Base-by-base conservation (phyloP, 495 filamentous ascomycete species). In the Penicillium ochrochloron region DNA sequence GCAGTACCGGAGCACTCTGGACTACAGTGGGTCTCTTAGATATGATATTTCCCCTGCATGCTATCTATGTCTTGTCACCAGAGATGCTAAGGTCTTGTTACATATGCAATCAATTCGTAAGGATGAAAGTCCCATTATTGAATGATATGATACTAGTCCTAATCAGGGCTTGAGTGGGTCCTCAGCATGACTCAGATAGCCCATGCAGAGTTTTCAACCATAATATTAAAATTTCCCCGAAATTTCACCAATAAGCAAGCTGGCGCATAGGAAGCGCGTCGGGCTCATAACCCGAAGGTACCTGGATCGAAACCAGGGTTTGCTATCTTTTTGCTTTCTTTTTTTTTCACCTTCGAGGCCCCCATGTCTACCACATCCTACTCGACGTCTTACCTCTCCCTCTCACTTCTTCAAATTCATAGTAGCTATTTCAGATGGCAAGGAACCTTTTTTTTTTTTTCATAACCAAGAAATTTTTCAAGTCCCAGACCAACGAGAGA, bases 281-380 rank as follows among this genome's bases (percentile, higher is more conserved):
- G 53, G 53, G 53, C 53, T 56, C 53, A 56, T 56, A 56, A 56
- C 53, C 53, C 53, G 53, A 56, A 56, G 53, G 53, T 56, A 56
- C 53, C 53, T 56, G 53, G 53, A 56, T 56, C 53, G 53, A 56
- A 56, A 56, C 53, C 53, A 56, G 53, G 53, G 53, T 56, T 56
- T 56, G 53, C 53, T 56, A 56, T 21, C 10, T 39, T 56, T 56
- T 35, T 56, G 7, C 33, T 12, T 14, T 14, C 5, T 35, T 23
- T 56, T 56, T 56, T 25, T 54, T 34, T 19, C 12, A 33, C 31
- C 31, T 9, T 7, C 31, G 5, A 1, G 31, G 1, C 31, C 31
- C 3, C 19, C 52, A 9, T 9, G 14, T 10, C 21, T 12, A 48
- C 44, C 19, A 25, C 21, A 12, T 14, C 4, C 44, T 21, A 12